These are phyloP conservation scores for Acanthamoeba sp. DNA, from an alignment of 208 protist genomes.

Conservation along the genomic window DNA sequence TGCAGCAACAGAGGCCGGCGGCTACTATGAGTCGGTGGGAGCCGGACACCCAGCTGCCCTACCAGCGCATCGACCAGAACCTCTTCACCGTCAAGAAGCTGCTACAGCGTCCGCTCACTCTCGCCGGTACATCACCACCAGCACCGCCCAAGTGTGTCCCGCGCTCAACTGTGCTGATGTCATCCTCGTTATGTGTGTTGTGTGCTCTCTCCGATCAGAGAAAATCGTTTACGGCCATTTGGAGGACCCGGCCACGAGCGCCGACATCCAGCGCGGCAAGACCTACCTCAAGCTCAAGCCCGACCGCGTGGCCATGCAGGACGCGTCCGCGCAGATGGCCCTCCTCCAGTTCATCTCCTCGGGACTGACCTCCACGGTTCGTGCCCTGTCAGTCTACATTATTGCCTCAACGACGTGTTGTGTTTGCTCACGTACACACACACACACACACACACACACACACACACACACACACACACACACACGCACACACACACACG, in stretches of 20 bases:
- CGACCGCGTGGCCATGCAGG: conserved; percentile 92
- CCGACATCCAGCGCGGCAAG: conserved; percentile 90
- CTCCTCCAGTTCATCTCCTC: conserved; percentile 92
- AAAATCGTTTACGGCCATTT: conserved; percentile 92
- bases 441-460: too few species aligned
- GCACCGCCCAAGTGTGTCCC: too few species aligned
- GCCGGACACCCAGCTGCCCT: conserved; percentile 39
- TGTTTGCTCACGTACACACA: too few species aligned
- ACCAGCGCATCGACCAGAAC: neutral
- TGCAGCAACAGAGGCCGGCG: neutral
- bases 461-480: too few species aligned
- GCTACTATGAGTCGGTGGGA: neutral
- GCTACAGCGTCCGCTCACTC: conserved; percentile 51
- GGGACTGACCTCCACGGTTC: neutral
- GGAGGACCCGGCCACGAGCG: conserved; percentile 84
- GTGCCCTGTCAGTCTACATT: neutral
- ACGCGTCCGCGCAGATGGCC: conserved; percentile 93
- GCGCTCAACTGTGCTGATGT: too few species aligned
- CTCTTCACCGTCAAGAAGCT: conserved; percentile 1
- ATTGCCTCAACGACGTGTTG: neutral
- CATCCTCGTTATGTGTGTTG: too few species aligned
- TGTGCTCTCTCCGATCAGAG: conserved; percentile 76
- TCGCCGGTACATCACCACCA: neutral
- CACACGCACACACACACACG: too few species aligned
- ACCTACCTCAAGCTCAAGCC: conserved; percentile 91